These are phyloP conservation scores for Calvatia gigantea DNA, from an alignment of 768 basidiomycete genomes.

Conservation along the genomic window DNA sequence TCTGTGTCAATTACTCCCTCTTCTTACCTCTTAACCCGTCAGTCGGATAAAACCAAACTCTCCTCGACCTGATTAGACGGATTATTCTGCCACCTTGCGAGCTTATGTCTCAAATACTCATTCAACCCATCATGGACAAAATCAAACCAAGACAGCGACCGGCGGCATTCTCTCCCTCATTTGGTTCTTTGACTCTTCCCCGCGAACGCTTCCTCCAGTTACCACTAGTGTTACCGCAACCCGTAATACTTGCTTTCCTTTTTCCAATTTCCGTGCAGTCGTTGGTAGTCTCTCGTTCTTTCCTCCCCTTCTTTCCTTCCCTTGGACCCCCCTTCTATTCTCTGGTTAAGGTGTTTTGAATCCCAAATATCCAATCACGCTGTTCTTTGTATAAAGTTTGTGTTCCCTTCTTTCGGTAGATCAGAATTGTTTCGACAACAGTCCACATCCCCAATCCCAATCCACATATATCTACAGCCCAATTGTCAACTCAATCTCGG, in stretches of 20 bases:
- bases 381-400: not conserved
- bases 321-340: no score
- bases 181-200: not conserved
- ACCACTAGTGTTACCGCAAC: not conserved
- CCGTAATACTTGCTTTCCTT: not conserved
- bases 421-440: not conserved
- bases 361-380: not conserved
- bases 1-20: not conserved
- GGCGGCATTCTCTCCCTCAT: not conserved
- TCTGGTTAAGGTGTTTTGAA: not conserved
- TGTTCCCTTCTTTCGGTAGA: not conserved
- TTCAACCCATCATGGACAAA: conserved; percentile 10
- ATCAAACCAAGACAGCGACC: not conserved
- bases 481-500: not conserved
- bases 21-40: not conserved
- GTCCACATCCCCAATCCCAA: not conserved
- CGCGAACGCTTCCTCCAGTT: not conserved
- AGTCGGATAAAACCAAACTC: not conserved
- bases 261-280: not conserved
- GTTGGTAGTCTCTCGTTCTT: no score
- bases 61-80: conserved; percentile 10
- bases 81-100: not conserved
- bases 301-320: no score
- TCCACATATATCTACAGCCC: not conserved
- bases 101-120: conserved; percentile 2